phyloP scores from a whole-genome alignment of 2,329 filamentous ascomycete genomes.

The Colletotrichum melonis region DNA sequence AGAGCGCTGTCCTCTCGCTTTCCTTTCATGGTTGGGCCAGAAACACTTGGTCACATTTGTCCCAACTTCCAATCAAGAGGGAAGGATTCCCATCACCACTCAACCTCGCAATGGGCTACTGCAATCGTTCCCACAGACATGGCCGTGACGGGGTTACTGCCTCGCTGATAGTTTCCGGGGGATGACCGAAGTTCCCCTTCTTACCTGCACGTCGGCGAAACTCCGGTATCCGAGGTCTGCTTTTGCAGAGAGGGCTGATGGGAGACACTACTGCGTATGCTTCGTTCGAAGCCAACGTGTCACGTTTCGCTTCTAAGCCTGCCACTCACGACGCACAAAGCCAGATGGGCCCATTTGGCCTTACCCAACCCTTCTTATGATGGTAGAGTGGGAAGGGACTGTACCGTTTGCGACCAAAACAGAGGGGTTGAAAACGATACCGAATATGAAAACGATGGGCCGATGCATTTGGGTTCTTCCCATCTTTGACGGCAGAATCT shows the following conservation, averaged over 20 bases:
- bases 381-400: neutral
- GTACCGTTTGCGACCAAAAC: slow-evolving; percentile 28
- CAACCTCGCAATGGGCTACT: neutral
- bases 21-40: neutral
- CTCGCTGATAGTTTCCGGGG: neutral
- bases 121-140: neutral
- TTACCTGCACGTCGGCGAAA: neutral
- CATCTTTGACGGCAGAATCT: neutral
- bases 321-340: slow-evolving; percentile 13
- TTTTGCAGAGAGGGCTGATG: neutral
- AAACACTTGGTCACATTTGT: neutral
- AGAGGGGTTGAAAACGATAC: neutral
- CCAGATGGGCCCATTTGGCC: slow-evolving; percentile 15
- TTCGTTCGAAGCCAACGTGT: neutral
- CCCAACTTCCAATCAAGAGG: neutral
- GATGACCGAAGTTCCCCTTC: neutral
- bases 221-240: neutral
- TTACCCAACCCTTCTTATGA: slow-evolving; percentile 9
- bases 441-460: slow-evolving; percentile 15
- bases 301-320: slow-evolving; percentile 7
- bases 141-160: neutral
- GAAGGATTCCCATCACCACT: neutral
- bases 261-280: neutral
- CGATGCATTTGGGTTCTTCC: neutral
- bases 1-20: neutral